Evolutionary conservation across 495 filamentous ascomycete genomes (phyloP).

Genomic region (Aspergillus avenaceus): DNA sequence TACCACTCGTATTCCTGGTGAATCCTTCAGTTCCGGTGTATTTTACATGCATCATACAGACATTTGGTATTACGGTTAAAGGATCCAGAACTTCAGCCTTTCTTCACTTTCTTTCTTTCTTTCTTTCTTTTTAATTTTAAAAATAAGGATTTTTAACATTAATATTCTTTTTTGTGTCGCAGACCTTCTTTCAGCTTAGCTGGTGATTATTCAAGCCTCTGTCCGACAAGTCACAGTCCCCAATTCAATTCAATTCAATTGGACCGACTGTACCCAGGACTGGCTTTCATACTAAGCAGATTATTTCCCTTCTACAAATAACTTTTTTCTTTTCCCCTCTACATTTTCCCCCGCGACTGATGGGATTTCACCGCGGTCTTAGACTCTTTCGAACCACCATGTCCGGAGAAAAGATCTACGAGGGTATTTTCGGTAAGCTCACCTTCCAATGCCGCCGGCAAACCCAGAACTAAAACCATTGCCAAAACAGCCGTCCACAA

Average conservation of each 20-base stretch:
- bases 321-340: slow-evolving; percentile 4
- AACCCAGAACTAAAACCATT: too few relatives aligned
- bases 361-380: slow-evolving; percentile 29
- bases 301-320: too few relatives aligned
- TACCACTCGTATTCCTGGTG: background rate
- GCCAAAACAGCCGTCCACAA: slow-evolving; percentile 90
- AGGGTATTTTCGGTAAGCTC: slow-evolving; percentile 67
- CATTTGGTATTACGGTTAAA: background rate
- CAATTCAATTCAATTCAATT: too few relatives aligned
- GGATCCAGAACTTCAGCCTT: background rate
- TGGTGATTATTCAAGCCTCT: too few relatives aligned
- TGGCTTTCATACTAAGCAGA: too few relatives aligned
- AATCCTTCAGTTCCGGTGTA: background rate
- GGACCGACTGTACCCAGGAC: too few relatives aligned
- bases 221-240: too few relatives aligned
- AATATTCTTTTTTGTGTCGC: too few relatives aligned
- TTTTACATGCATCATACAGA: background rate
- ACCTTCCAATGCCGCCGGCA: too few relatives aligned
- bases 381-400: slow-evolving; percentile 46
- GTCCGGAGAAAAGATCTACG: slow-evolving; percentile 56
- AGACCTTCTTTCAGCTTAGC: too few relatives aligned
- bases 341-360: slow-evolving; percentile 15
- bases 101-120: background rate
- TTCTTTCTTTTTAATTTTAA: too few relatives aligned
- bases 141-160: too few relatives aligned